phyloP scores from a whole-genome alignment of 208 protist species.

The Sergeia podlipaevii region DNA sequence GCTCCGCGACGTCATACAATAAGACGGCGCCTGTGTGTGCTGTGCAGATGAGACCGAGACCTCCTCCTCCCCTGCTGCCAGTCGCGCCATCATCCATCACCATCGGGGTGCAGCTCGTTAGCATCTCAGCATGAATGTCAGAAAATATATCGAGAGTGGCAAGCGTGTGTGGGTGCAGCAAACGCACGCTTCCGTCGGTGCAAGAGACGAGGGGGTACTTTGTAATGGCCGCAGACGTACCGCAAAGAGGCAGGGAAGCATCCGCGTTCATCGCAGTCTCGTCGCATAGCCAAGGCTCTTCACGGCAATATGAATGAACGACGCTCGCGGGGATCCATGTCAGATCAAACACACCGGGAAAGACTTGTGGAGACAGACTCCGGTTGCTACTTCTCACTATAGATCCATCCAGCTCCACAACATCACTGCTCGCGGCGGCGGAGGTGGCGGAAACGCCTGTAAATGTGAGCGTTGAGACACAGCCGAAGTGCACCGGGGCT shows the following conservation, averaged over 20 bases:
- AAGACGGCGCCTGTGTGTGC: conserved; percentile 60
- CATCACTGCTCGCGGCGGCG: too few relatives aligned
- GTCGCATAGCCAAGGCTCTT: neutral
- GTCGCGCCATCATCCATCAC: neutral
- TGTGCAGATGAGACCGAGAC: conserved; percentile 49
- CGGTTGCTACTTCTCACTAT: neutral
- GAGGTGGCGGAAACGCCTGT: too few relatives aligned
- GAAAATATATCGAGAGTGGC: conserved; percentile 17
- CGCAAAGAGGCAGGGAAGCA: neutral
- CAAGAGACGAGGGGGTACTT: conserved; percentile 34
- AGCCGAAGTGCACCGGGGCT: too few relatives aligned
- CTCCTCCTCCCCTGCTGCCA: neutral
- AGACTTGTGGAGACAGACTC: neutral
- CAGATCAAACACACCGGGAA: conserved; percentile 74
- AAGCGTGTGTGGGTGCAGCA: conserved; percentile 26
- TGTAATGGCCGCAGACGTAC: neutral
- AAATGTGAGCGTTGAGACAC: too few relatives aligned
- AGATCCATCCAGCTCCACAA: too few relatives aligned
- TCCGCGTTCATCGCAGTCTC: neutral
- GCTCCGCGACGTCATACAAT: conserved; percentile 31
- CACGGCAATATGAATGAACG: neutral
- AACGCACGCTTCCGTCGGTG: conserved; percentile 68
- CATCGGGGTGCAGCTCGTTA: conserved; percentile 71
- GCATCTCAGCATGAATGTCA: conserved; percentile 53
- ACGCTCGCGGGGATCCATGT: conserved; percentile 13